A percentile compares a stretch with the other conserved stretches of the same genome.
These are phyloP conservation scores for Balakata baccata DNA, from an alignment of 345 rosid species.

Conservation along the genomic window DNA sequence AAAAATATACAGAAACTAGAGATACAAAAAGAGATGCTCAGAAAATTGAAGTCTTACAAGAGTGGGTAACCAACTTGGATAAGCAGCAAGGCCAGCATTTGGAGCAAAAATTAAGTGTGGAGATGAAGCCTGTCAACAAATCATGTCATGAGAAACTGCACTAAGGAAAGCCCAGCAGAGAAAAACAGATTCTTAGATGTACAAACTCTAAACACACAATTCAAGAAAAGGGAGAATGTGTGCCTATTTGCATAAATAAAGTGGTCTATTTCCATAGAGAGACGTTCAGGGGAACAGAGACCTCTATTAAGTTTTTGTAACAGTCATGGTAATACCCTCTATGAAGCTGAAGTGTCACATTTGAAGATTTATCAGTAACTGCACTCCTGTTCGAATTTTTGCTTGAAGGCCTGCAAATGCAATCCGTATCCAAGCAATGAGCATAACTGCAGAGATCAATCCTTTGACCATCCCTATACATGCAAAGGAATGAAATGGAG, in stretches of 20 bases:
- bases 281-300: neutral
- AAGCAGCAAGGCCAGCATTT: slow-evolving; percentile 87
- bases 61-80: slow-evolving; percentile 78
- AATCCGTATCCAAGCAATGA: slow-evolving; percentile 52
- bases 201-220: neutral
- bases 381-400: slow-evolving; percentile 11
- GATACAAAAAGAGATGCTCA: slow-evolving; percentile 5
- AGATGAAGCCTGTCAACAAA: slow-evolving; percentile 48
- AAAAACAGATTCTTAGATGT: neutral
- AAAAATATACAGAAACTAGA: neutral
- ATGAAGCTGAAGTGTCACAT: slow-evolving; percentile 51
- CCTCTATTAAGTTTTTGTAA: slow-evolving; percentile 58
- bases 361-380: slow-evolving; percentile 27
- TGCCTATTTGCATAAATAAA: neutral
- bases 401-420: slow-evolving; percentile 52
- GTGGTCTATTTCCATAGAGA: neutral
- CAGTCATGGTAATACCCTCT: slow-evolving; percentile 78
- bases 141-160: slow-evolving; percentile 13
- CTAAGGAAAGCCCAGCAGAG: slow-evolving; percentile 1
- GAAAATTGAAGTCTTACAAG: slow-evolving; percentile 42
- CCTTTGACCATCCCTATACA: slow-evolving; percentile 62
- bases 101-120: slow-evolving; percentile 77
- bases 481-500: neutral
- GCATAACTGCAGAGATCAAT: slow-evolving; percentile 43
- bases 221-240: slow-evolving; percentile 1